Percentiles rank a stretch among this genome's conserved stretches.
Conservation (phyloP, 768 basidiomycete genomes). For the Trametopsis cervina region DNA sequence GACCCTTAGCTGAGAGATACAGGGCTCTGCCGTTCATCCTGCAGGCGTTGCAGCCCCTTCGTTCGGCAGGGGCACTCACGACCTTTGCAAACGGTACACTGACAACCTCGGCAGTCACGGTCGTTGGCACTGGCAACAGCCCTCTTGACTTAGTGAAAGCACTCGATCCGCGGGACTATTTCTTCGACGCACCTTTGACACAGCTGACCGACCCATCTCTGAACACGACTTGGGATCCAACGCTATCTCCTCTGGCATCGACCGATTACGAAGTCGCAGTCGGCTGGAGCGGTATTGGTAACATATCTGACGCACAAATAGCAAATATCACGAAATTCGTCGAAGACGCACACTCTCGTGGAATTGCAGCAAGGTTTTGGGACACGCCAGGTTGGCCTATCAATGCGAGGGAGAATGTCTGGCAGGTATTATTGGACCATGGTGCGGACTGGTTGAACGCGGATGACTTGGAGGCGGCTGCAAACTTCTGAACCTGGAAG, state of each 20-base stretch:
- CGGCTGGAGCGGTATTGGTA: conserved; percentile 41
- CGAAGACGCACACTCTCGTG: conserved; percentile 35
- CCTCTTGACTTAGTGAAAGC: conserved; percentile 39
- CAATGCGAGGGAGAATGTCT: conserved; percentile 34
- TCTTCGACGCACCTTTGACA: conserved; percentile 47
- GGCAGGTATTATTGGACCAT: conserved; percentile 34
- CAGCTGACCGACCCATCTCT: conserved; percentile 28
- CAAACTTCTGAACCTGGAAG: conserved; percentile 1
- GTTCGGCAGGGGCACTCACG: conserved; percentile 37
- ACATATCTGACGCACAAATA: conserved; percentile 33
- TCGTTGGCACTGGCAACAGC: conserved; percentile 46
- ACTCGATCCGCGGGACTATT: conserved; percentile 39
- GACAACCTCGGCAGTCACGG: conserved; percentile 31
- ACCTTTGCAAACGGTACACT: conserved; percentile 37
- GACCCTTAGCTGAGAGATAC: background rate
- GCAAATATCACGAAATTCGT: conserved; percentile 34
- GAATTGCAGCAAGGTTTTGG: conserved; percentile 46
- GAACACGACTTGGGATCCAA: conserved; percentile 34
- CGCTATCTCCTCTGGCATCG: conserved; percentile 43
- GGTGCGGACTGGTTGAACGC: conserved; percentile 48
- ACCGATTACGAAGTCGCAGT: conserved; percentile 38
- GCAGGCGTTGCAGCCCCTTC: conserved; percentile 38
- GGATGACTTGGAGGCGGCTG: conserved; percentile 31
- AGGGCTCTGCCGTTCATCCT: conserved; percentile 40
- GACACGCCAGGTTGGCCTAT: conserved; percentile 46